These are phyloP conservation scores for Lachnellula hyalina DNA, from an alignment of 2,329 filamentous ascomycete genomes.

Conservation along the genomic window DNA sequence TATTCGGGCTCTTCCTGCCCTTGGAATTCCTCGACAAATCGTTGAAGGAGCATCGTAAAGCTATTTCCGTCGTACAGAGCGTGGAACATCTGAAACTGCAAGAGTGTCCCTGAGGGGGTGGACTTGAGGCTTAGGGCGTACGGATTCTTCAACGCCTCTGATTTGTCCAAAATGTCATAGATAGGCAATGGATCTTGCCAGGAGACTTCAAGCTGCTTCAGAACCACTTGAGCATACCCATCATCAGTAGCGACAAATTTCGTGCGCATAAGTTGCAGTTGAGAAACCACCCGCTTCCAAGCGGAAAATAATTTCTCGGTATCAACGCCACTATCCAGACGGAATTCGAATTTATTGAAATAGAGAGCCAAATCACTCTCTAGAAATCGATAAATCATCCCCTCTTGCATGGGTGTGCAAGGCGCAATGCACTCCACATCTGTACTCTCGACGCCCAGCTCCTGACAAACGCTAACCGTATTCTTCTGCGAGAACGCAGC, in stretches of 20 bases:
- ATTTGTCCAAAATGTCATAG: constrained; percentile 22
- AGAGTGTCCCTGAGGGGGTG: constrained; percentile 15
- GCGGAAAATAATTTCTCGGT: constrained; percentile 45
- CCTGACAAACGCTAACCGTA: constrained; percentile 33
- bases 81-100: constrained; percentile 74
- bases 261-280: constrained; percentile 64
- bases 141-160: constrained; percentile 22
- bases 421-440: constrained; percentile 71
- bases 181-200: constrained; percentile 39
- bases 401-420: constrained; percentile 81
- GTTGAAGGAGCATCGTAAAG: constrained; percentile 59
- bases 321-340: constrained; percentile 43
- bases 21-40: constrained; percentile 50
- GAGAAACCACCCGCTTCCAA: constrained; percentile 49
- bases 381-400: constrained; percentile 70
- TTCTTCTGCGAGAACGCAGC: constrained; percentile 35
- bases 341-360: constrained; percentile 69
- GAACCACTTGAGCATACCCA: constrained; percentile 69
- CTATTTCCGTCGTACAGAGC: constrained; percentile 83
- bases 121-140: constrained; percentile 17
- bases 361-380: constrained; percentile 57
- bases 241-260: constrained; percentile 67
- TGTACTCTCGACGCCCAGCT: constrained; percentile 44
- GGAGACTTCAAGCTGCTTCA: constrained; percentile 38
- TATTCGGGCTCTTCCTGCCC: constrained; percentile 22